Evolutionary conservation across 2,329 filamentous ascomycete genomes (phyloP).

Genomic region (Pyricularia sp.): DNA sequence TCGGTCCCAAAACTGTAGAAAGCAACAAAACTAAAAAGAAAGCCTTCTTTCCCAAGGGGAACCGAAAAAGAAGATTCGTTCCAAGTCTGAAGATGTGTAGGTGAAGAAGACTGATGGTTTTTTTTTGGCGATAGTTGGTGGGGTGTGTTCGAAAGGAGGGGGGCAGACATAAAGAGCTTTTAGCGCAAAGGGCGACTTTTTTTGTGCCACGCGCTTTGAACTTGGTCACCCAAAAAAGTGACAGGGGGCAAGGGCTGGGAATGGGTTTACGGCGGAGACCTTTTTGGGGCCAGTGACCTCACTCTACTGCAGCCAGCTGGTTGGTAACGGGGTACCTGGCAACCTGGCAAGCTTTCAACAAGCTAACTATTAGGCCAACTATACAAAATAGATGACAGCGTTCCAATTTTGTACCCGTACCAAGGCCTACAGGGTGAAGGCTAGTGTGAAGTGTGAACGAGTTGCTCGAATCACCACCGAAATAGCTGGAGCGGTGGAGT

Average conservation of each 20-base stretch:
- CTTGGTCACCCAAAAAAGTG: background rate
- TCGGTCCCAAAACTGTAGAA: background rate
- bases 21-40: background rate
- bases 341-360: background rate
- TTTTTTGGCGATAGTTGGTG: background rate
- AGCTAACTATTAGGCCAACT: too few relatives aligned
- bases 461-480: background rate
- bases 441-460: background rate
- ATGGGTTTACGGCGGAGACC: background rate
- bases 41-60: background rate
- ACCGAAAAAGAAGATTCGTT: background rate
- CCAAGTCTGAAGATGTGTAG: background rate
- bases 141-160: background rate
- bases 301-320: background rate
- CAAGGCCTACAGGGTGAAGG: background rate
- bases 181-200: background rate
- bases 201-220: background rate
- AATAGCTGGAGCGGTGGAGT: background rate
- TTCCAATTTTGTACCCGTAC: background rate
- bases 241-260: background rate
- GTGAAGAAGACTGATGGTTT: background rate
- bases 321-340: background rate
- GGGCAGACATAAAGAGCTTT: background rate
- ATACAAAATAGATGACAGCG: too few relatives aligned
- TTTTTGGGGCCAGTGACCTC: background rate